phyloP scores from a whole-genome alignment of 2,329 filamentous ascomycete genomes.

The Coccinonectria pachysandricola region DNA sequence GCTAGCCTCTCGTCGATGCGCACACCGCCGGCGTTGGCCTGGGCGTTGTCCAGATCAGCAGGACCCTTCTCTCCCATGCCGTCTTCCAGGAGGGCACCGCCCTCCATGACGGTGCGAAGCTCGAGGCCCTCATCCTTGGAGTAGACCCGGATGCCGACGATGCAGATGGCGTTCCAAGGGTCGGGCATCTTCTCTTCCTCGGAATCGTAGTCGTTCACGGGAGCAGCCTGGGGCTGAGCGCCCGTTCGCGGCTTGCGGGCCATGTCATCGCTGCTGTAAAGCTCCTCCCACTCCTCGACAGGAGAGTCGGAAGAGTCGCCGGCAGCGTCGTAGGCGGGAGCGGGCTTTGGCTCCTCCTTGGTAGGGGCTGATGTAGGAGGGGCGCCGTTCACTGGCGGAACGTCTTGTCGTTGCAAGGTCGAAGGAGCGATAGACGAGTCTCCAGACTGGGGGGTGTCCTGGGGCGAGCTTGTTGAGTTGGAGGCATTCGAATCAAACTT shows the following conservation, averaged over 20 bases:
- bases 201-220: constrained; percentile 34
- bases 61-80: constrained; percentile 48
- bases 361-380: constrained; percentile 13
- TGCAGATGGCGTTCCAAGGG: constrained; percentile 53
- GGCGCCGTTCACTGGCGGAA: constrained; percentile 19
- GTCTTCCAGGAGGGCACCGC: constrained; percentile 40
- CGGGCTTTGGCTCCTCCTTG: constrained; percentile 10
- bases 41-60: constrained; percentile 45
- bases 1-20: constrained; percentile 16
- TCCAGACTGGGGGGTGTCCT: constrained; percentile 23
- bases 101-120: constrained; percentile 46
- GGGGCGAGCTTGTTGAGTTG: constrained; percentile 22
- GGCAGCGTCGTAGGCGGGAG: constrained; percentile 32
- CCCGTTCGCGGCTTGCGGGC: constrained; percentile 37
- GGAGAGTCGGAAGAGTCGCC: constrained; percentile 50
- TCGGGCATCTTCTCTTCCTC: constrained; percentile 47
- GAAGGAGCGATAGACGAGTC: constrained; percentile 14
- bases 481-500: constrained; percentile 18
- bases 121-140: constrained; percentile 45
- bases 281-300: constrained; percentile 47
- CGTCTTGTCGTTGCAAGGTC: constrained; percentile 23
- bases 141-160: constrained; percentile 52
- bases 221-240: constrained; percentile 23
- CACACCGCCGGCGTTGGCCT: constrained; percentile 43
- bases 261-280: constrained; percentile 50